Evolutionary conservation across 139 green algal species (phyloP).

Genomic region (Marvania coccoides): DNA sequence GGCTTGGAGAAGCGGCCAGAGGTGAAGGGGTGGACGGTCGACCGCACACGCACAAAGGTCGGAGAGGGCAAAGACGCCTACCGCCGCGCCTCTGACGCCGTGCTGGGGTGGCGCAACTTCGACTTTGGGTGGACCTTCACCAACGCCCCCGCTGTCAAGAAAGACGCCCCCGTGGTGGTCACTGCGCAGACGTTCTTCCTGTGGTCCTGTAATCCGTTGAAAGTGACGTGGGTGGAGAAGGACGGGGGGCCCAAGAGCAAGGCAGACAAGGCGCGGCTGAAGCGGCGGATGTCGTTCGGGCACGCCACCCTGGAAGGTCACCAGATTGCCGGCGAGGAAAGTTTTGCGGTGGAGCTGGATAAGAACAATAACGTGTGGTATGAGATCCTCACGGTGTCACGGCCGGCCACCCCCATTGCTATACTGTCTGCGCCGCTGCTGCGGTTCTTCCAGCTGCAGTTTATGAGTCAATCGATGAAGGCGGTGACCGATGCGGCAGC

Average conservation of each 20-base stretch:
- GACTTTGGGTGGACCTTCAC: constrained; percentile 13
- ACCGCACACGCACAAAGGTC: constrained; percentile 9
- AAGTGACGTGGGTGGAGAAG: constrained; percentile 20
- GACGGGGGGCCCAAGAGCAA: neutral
- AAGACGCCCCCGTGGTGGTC: constrained; percentile 13
- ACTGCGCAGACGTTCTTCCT: constrained; percentile 14
- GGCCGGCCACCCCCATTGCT: constrained; percentile 13
- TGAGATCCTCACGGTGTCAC: constrained; percentile 25
- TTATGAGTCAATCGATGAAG: constrained; percentile 8
- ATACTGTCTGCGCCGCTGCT: constrained; percentile 8
- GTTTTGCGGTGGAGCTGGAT: constrained; percentile 10
- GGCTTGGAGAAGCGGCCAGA: neutral
- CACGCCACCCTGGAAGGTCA: constrained; percentile 27
- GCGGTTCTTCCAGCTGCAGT: constrained; percentile 23
- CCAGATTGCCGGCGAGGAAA: constrained; percentile 25
- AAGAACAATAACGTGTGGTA: constrained; percentile 23
- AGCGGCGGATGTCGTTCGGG: constrained; percentile 7
- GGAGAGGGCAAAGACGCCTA: constrained; percentile 2
- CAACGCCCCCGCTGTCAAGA: constrained; percentile 8
- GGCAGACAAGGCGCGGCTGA: neutral
- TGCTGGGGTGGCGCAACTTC: constrained; percentile 25
- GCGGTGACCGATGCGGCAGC: neutral
- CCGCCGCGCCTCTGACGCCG: neutral
- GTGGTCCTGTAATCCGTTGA: constrained; percentile 26
- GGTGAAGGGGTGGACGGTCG: constrained; percentile 1